These are phyloP conservation scores for Chlorella sp. DNA, from an alignment of 139 green algal genomes.

Conservation along the genomic window DNA sequence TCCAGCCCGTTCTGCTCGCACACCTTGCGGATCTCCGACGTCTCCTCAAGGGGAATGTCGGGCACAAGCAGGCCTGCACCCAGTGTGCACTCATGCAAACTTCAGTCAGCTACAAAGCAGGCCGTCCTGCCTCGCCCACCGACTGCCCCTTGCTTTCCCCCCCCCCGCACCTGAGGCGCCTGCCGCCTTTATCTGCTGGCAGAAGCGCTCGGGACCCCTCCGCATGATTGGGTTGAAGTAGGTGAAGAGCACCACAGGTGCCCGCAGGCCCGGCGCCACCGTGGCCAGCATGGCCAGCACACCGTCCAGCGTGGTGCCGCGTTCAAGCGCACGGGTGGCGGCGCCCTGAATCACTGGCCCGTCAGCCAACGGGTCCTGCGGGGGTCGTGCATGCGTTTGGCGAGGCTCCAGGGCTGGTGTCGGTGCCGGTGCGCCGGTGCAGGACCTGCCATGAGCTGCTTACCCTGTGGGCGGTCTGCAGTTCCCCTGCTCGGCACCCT, in stretches of 20 bases:
- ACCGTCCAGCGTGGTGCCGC: conserved; percentile 67
- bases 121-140: background rate
- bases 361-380: conserved; percentile 91
- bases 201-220: conserved; percentile 80
- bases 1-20: conserved; percentile 73
- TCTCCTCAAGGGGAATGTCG: conserved; percentile 97
- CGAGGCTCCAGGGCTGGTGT: background rate
- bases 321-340: conserved; percentile 79
- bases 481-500: too few relatives aligned
- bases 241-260: conserved; percentile 93
- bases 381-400: background rate
- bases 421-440: background rate
- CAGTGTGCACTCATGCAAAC: background rate
- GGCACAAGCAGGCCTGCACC: conserved; percentile 87
- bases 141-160: background rate
- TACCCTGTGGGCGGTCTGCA: too few relatives aligned
- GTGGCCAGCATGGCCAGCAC: conserved; percentile 67
- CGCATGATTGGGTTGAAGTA: conserved; percentile 99
- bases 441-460: too few relatives aligned
- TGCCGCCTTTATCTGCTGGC: conserved; percentile 71
- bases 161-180: conserved; percentile 58
- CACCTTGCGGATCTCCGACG: conserved; percentile 55
- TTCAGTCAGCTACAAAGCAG: background rate
- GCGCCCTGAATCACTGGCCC: conserved; percentile 91
- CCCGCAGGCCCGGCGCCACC: conserved; percentile 50